Evolutionary conservation across 371 early-diverging fungal species (phyloP).

Genomic region (Blakeslea trispora): DNA sequence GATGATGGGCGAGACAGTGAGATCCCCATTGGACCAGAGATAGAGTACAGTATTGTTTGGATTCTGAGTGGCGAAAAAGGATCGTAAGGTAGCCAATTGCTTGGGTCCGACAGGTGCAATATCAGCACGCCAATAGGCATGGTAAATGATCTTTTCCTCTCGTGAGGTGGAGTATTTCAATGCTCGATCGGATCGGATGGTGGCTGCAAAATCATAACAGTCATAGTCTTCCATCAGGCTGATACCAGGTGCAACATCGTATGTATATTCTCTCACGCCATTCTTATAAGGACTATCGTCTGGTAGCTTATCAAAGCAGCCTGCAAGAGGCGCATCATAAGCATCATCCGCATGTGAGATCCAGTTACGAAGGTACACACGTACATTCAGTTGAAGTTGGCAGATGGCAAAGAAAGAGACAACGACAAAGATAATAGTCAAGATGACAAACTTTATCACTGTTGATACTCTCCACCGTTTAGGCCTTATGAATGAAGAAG

Average conservation of each 20-base stretch:
- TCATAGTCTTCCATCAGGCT: conserved; percentile 50
- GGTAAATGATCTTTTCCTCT: conserved; percentile 36
- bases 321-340: conserved; percentile 40
- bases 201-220: conserved; percentile 55
- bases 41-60: conserved; percentile 37
- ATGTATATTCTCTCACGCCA: conserved; percentile 29
- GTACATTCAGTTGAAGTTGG: conserved; percentile 49
- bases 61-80: conserved; percentile 55
- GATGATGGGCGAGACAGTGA: conserved; percentile 35
- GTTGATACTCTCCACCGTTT: conserved; percentile 36
- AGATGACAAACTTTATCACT: conserved; percentile 31
- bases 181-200: conserved; percentile 24
- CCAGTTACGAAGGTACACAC: conserved; percentile 56
- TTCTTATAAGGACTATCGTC: conserved; percentile 40
- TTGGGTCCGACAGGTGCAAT: conserved; percentile 50
- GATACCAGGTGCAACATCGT: conserved; percentile 51
- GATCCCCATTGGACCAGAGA: conserved; percentile 56
- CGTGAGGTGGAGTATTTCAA: conserved; percentile 14
- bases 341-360: conserved; percentile 50
- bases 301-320: conserved; percentile 47
- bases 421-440: conserved; percentile 18
- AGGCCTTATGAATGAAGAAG: conserved; percentile 33
- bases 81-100: conserved; percentile 49
- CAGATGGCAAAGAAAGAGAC: conserved; percentile 44
- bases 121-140: conserved; percentile 59